These are phyloP conservation scores for Wickerhamiella cacticola DNA, from an alignment of 805 yeast genomes.

Conservation along the genomic window DNA sequence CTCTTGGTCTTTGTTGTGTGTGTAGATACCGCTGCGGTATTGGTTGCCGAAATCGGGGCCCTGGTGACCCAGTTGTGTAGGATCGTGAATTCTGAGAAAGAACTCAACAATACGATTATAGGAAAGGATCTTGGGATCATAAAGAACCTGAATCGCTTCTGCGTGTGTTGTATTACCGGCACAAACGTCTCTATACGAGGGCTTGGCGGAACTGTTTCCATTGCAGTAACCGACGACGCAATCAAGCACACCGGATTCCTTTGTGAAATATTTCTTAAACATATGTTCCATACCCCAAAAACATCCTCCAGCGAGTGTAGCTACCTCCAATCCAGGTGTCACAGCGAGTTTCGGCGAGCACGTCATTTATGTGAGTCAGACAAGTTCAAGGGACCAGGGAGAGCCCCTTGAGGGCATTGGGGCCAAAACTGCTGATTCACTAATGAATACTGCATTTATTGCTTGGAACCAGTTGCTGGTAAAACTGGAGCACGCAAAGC, in stretches of 20 bases:
- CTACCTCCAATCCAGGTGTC: constrained; percentile 8
- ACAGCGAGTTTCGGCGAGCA: constrained; percentile 8
- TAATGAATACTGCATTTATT: neutral
- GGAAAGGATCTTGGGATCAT: constrained; percentile 53
- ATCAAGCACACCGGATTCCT: constrained; percentile 52
- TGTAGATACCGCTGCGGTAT: constrained; percentile 73
- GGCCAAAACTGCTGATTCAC: constrained; percentile 5
- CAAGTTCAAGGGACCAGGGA: too few relatives aligned
- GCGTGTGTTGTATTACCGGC: constrained; percentile 66
- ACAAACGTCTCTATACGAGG: constrained; percentile 65
- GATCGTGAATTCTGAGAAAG: constrained; percentile 89
- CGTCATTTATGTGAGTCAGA: constrained; percentile 10
- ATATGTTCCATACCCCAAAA: constrained; percentile 59
- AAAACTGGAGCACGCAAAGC: neutral
- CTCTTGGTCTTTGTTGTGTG: constrained; percentile 43
- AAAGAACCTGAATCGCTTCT: constrained; percentile 74
- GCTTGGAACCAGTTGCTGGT: constrained; percentile 8
- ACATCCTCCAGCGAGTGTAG: constrained; percentile 49
- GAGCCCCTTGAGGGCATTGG: too few relatives aligned
- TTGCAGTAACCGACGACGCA: constrained; percentile 85
- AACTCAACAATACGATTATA: constrained; percentile 59
- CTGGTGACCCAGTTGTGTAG: constrained; percentile 70
- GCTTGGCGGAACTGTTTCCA: constrained; percentile 38
- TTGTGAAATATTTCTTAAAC: constrained; percentile 54
- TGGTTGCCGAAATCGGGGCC: constrained; percentile 88